Evolutionary conservation across 2,329 filamentous ascomycete genomes (phyloP).

Genomic region (Pseudogymnoascus pannorum): DNA sequence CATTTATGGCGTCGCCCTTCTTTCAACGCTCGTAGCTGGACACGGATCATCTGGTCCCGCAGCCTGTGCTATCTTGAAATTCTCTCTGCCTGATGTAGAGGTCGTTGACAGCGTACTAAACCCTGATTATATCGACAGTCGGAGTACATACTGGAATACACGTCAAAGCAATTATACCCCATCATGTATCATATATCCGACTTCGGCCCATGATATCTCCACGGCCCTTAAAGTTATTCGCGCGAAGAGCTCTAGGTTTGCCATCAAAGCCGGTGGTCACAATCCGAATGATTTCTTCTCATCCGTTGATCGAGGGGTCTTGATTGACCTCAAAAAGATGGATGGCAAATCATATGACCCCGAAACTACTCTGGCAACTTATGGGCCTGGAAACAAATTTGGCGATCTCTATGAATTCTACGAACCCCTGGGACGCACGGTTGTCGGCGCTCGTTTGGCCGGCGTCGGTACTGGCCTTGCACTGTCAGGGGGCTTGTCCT

Average conservation of each 20-base stretch:
- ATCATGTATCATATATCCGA: conserved; percentile 20
- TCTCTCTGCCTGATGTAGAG: background rate
- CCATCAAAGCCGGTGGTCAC: conserved; percentile 33
- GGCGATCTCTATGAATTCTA: background rate
- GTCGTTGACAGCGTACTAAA: background rate
- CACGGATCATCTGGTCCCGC: background rate
- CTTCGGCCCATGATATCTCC: conserved; percentile 17
- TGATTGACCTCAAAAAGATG: background rate
- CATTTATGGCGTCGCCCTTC: background rate
- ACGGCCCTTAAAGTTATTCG: conserved; percentile 13
- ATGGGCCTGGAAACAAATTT: conserved; percentile 25
- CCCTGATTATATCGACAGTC: background rate
- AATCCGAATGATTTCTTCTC: conserved; percentile 4
- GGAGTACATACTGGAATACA: conserved; percentile 13
- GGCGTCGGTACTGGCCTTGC: background rate
- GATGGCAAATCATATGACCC: background rate
- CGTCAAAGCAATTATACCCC: conserved; percentile 17
- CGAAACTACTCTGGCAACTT: conserved; percentile 20
- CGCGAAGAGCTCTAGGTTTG: conserved; percentile 19
- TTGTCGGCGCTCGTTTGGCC: background rate
- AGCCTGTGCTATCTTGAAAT: background rate
- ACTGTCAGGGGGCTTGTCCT: conserved; percentile 31
- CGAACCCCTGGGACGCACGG: background rate
- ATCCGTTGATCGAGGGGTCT: background rate
- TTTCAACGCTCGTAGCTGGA: background rate